Percentiles rank a stretch among this genome's conserved stretches.
Conservation (phyloP, 176 grass and related monocot species). For the Dactylis glomerata region DNA sequence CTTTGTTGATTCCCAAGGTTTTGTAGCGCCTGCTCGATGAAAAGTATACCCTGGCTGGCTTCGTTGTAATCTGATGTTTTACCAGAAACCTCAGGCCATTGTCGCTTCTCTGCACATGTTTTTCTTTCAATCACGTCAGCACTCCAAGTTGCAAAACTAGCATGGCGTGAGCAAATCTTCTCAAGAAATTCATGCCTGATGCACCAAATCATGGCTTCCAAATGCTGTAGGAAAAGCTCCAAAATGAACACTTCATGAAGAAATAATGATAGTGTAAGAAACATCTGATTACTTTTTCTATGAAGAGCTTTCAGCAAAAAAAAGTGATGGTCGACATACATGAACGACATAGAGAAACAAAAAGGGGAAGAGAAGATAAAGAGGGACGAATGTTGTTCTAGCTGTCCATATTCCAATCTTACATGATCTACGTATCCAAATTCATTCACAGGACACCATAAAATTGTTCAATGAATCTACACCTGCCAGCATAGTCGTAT, state of each 20-base stretch:
- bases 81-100: conserved; percentile 66
- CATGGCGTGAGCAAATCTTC: conserved; percentile 45
- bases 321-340: background rate
- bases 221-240: conserved; percentile 64
- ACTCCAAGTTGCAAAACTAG: conserved; percentile 55
- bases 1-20: conserved; percentile 70
- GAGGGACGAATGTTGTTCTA: background rate
- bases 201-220: conserved; percentile 95
- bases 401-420: background rate
- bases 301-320: conserved; percentile 10
- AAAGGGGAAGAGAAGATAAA: background rate
- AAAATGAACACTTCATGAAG: conserved; percentile 22
- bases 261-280: conserved; percentile 26
- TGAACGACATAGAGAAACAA: conserved; percentile 5
- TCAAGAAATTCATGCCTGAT: conserved; percentile 69
- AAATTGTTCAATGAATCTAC: background rate
- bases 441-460: background rate
- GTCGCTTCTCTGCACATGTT: conserved; percentile 36
- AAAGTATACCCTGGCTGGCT: conserved; percentile 46
- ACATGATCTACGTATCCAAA: background rate
- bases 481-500: background rate
- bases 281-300: conserved; percentile 5
- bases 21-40: conserved; percentile 88
- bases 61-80: conserved; percentile 27
- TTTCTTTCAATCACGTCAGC: conserved; percentile 69